A percentile compares a stretch with the other conserved stretches of the same genome.
phyloP scores from a whole-genome alignment of 1,284 basidiomycete genomes.

The Ceratobasidium papillatum region DNA sequence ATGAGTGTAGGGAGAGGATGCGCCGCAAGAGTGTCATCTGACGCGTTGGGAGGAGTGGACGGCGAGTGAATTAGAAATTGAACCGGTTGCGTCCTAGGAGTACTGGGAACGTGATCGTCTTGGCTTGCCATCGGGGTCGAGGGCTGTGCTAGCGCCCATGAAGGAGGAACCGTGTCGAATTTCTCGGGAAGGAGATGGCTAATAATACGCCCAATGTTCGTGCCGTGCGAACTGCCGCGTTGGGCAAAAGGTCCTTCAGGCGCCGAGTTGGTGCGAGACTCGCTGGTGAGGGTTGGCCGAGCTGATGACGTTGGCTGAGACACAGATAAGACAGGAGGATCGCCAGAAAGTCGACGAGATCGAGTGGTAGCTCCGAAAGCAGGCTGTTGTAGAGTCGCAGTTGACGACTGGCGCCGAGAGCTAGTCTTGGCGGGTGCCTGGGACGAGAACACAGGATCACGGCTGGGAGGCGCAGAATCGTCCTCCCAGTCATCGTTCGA shows the following conservation, averaged over 20 bases:
- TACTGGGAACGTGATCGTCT: slow-evolving; percentile 16
- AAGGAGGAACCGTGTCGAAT: slow-evolving; percentile 45
- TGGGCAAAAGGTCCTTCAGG: neutral
- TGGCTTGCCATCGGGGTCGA: slow-evolving; percentile 5
- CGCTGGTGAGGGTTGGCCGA: slow-evolving; percentile 13
- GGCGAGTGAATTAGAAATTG: slow-evolving; percentile 36
- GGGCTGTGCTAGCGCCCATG: slow-evolving; percentile 36
- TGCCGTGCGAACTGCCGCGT: slow-evolving; percentile 13
- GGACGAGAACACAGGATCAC: slow-evolving; percentile 21
- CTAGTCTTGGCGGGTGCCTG: slow-evolving; percentile 46
- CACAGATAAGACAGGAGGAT: slow-evolving; percentile 27
- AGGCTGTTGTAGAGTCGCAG: neutral
- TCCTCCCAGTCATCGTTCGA: slow-evolving; percentile 39
- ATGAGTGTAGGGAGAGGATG: slow-evolving; percentile 49
- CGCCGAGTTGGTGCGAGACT: slow-evolving; percentile 32
- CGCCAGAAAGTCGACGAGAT: neutral
- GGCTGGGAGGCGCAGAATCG: slow-evolving; percentile 46
- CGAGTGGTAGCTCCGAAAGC: neutral
- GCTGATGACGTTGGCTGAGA: slow-evolving; percentile 21
- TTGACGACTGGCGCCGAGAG: slow-evolving; percentile 33
- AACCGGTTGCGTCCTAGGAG: slow-evolving; percentile 26
- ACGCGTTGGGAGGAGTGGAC: slow-evolving; percentile 36
- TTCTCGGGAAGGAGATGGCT: slow-evolving; percentile 63
- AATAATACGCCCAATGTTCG: slow-evolving; percentile 61
- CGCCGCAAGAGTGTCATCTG: slow-evolving; percentile 42